Conservation (phyloP, 768 basidiomycete species). For the Cyathus striatus region DNA sequence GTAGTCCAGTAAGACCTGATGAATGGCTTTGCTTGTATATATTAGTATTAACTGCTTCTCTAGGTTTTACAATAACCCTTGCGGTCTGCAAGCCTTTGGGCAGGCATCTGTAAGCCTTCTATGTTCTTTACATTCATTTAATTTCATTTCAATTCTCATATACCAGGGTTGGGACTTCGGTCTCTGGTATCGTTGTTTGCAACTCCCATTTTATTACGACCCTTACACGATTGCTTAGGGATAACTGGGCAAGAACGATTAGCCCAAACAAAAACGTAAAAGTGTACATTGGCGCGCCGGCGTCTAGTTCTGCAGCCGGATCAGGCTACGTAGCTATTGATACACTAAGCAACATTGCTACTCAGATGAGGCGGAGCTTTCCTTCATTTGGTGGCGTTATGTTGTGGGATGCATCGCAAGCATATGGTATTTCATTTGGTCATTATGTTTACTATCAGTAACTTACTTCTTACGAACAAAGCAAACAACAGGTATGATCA, state of each 20-base stretch:
- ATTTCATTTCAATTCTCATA: too few species aligned
- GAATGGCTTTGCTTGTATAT: not conserved
- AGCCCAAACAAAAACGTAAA: conserved; percentile 60
- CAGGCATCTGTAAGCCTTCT: conserved; percentile 39
- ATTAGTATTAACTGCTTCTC: conserved; percentile 7
- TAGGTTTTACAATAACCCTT: conserved; percentile 56
- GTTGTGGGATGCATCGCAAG: conserved; percentile 48
- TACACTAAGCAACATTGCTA: conserved; percentile 41
- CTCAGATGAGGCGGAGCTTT: conserved; percentile 48
- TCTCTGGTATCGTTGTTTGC: too few species aligned
- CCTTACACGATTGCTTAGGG: conserved; percentile 30
- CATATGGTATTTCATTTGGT: conserved; percentile 34
- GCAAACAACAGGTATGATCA: conserved; percentile 57
- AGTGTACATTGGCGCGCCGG: conserved; percentile 63
- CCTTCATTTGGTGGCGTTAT: conserved; percentile 65
- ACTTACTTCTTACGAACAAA: conserved; percentile 9
- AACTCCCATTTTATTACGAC: too few species aligned
- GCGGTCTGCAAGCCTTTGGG: conserved; percentile 43
- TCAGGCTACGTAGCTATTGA: conserved; percentile 50
- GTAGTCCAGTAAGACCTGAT: conserved; percentile 27
- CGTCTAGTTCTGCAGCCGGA: conserved; percentile 49
- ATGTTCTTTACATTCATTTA: too few species aligned
- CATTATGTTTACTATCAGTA: conserved; percentile 12
- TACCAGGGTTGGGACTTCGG: conserved; percentile 58
- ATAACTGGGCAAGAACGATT: conserved; percentile 55